phyloP scores from a whole-genome alignment of 1,284 basidiomycete species.

The Apiotrichum porosum region DNA sequence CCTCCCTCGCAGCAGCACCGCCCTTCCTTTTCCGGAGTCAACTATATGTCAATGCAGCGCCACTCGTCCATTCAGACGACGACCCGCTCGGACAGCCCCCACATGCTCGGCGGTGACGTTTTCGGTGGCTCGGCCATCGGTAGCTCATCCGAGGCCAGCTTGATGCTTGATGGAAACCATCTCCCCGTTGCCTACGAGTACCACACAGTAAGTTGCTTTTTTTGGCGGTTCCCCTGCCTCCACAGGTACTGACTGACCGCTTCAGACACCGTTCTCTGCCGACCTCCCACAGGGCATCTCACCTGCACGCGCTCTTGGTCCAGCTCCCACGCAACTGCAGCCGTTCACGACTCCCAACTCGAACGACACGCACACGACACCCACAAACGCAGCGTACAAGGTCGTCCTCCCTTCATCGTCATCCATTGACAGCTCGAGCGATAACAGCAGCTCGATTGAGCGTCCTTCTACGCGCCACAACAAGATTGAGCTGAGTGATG shows the following conservation, averaged over 20 bases:
- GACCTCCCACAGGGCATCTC: constrained; percentile 35
- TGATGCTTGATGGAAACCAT: neutral
- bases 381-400: constrained; percentile 3
- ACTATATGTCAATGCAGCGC: constrained; percentile 19
- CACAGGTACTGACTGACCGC: too few relatives aligned
- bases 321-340: constrained; percentile 30
- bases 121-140: constrained; percentile 16
- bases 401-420: constrained; percentile 2
- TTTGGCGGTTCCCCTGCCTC: too few relatives aligned
- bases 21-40: constrained; percentile 5
- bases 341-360: constrained; percentile 27
- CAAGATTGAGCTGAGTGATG: constrained; percentile 27
- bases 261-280: neutral
- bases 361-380: constrained; percentile 11
- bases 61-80: constrained; percentile 24
- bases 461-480: constrained; percentile 4
- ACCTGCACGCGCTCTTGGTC: constrained; percentile 42
- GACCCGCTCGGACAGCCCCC: constrained; percentile 27
- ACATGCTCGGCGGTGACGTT: constrained; percentile 33
- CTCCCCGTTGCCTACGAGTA: constrained; percentile 6
- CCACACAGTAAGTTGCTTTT: too few relatives aligned
- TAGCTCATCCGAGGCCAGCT: neutral
- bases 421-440: constrained; percentile 5
- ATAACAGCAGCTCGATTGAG: constrained; percentile 13
- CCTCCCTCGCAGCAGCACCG: constrained; percentile 1